Base-by-base conservation (phyloP, 108 stramenopile species). In the Mediolabrus comicus region DNA sequence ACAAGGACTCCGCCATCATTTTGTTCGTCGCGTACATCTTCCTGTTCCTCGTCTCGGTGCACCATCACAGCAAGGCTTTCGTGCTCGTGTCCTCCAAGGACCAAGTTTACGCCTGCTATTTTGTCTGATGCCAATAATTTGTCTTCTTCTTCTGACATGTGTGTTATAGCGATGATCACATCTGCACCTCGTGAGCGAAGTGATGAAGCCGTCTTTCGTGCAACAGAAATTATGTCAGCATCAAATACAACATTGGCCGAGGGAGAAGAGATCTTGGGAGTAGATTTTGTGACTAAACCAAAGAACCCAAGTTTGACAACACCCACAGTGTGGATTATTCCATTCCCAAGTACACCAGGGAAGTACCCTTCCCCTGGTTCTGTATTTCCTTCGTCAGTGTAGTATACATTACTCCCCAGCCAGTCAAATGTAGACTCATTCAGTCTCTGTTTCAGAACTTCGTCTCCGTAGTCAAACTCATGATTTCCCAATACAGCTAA, bases 401-500 rank as follows among this genome's bases (percentile, higher is more conserved):
- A 72, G 35, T 74, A 74, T 6, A 79, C 78, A 28, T 79, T 79
- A 58, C 74, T 70, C 3, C 78, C 78, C 28, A 79, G 43, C 78
- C 78, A 79, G 12, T 11, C 33, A 54, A 74, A 79, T 30, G 41
- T 41, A 0, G 64, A 67, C 22, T 72, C 78, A 5, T 43, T 3
- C 0, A 79, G 24, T 41, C 78, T 69, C 6, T 75, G 29, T 65
- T 72, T 70, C 30, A 79, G 51, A 5, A 56, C 61, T 17, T 62
- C 68, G 25, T 74, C 74, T 33, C 78, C 78, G 29, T 75, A 69
- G 72, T 79, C 78, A 34, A 79, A 79, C 39, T 79, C 78, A 41
- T 79, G 78, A 58, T 79, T 79, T 1, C 78, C 78, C 34, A 79
- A 31, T 9, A 69, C 68, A n/a, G 74, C 67, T 10, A 64, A 28